A percentile compares a stretch with the other conserved stretches of the same genome.
phyloP scores from a whole-genome alignment of 805 yeast species.

The Candida ortonii region DNA sequence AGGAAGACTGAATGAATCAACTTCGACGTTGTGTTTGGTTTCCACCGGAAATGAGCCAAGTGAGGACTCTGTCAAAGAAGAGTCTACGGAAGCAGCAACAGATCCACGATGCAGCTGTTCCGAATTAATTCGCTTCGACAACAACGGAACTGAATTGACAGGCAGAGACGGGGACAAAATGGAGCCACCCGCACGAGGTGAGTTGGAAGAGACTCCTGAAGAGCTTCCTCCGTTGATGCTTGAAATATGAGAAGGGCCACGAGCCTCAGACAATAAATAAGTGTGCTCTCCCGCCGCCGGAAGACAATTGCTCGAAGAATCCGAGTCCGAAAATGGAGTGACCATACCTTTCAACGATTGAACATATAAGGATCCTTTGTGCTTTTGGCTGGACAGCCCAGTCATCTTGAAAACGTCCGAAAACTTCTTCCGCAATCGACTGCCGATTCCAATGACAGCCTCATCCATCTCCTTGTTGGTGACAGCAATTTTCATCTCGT shows the following conservation, averaged over 20 bases:
- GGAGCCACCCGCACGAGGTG: slow-evolving; percentile 2
- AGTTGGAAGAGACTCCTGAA: background rate
- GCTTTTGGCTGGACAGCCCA: slow-evolving; percentile 17
- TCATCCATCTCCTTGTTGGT: slow-evolving; percentile 66
- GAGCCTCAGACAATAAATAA: slow-evolving; percentile 15
- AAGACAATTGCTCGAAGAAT: slow-evolving; percentile 11
- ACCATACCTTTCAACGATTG: slow-evolving; percentile 18
- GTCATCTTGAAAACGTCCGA: slow-evolving; percentile 37
- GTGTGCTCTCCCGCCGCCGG: slow-evolving; percentile 11
- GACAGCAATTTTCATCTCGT: slow-evolving; percentile 49
- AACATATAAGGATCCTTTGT: slow-evolving; percentile 15
- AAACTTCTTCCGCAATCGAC: slow-evolving; percentile 52
- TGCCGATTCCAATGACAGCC: slow-evolving; percentile 82
- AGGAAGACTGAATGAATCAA: slow-evolving; percentile 15
- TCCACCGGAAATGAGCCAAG: slow-evolving; percentile 23
- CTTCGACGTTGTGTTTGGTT: slow-evolving; percentile 23
- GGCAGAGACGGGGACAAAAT: background rate
- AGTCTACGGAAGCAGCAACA: slow-evolving; percentile 23
- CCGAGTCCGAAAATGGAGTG: slow-evolving; percentile 15
- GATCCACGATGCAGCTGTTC: slow-evolving; percentile 14
- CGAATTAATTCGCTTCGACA: slow-evolving; percentile 3
- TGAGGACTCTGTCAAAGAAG: slow-evolving; percentile 34
- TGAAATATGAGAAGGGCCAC: slow-evolving; percentile 10
- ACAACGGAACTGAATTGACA: slow-evolving; percentile 2
- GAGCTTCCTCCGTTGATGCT: slow-evolving; percentile 1